phyloP scores from a whole-genome alignment of 2,329 filamentous ascomycete genomes.

The Didymella sp. region DNA sequence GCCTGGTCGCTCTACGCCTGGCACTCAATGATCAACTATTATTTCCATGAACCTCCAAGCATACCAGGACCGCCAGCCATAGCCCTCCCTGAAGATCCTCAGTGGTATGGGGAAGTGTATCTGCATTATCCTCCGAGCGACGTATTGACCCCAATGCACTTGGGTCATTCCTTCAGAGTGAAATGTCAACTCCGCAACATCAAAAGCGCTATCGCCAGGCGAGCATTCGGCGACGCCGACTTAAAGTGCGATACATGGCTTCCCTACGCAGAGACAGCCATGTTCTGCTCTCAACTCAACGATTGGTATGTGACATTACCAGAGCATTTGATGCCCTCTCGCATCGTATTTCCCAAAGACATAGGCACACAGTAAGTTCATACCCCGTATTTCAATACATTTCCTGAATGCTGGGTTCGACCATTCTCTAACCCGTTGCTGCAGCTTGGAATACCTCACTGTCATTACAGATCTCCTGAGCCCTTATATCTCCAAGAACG shows the following conservation, averaged over 20 bases:
- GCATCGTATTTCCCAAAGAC: slow-evolving; percentile 4
- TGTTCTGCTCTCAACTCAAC: not conserved
- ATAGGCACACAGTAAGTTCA: not conserved
- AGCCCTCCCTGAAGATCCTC: not conserved
- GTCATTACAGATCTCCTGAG: slow-evolving; percentile 3
- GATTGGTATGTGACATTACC: not conserved
- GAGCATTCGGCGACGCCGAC: not conserved
- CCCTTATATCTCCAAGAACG: not conserved
- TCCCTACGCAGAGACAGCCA: not conserved
- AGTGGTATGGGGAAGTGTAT: slow-evolving; percentile 4
- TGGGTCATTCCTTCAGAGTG: not conserved
- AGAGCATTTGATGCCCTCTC: not conserved
- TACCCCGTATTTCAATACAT: not conserved
- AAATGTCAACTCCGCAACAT: slow-evolving; percentile 3
- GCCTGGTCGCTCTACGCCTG: slow-evolving; percentile 3
- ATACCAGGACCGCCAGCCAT: not conserved
- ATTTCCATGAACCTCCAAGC: not conserved
- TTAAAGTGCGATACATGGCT: not conserved
- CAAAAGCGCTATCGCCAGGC: not conserved
- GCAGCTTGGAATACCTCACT: slow-evolving; percentile 3
- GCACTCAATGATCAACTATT: slow-evolving; percentile 10
- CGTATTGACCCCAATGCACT: not conserved
- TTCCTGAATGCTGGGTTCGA: too few species aligned
- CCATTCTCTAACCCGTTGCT: not conserved
- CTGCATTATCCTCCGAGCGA: slow-evolving; percentile 1